A percentile compares a stretch with the other conserved stretches of the same genome.
phyloP scores from a whole-genome alignment of 768 basidiomycete genomes.

The Auriscalpium vulgare region DNA sequence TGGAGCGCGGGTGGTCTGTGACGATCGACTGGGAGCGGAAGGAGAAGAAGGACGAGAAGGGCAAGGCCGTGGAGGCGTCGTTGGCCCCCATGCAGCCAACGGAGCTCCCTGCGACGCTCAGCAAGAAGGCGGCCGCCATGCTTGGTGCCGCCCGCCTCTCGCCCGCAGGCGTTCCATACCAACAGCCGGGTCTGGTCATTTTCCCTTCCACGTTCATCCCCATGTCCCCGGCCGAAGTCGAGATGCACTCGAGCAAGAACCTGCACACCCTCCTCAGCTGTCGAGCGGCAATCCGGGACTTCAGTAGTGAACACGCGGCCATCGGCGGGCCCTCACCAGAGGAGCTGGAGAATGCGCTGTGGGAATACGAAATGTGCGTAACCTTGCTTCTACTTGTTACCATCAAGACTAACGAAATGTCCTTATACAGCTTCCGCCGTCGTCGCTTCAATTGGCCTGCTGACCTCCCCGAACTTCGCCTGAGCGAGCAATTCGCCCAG shows the following conservation, averaged over 20 bases:
- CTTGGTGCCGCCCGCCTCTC: conserved; percentile 22
- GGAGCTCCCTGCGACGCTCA: conserved; percentile 16
- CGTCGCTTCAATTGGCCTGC: conserved; percentile 63
- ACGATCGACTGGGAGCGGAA: conserved; percentile 29
- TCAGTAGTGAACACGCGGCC: conserved; percentile 28
- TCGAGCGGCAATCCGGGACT: conserved; percentile 48
- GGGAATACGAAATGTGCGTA: conserved; percentile 52
- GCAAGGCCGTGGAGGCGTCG: conserved; percentile 18
- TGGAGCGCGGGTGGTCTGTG: conserved; percentile 27
- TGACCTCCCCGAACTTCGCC: conserved; percentile 23
- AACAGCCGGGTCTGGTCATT: conserved; percentile 58
- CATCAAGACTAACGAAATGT: conserved; percentile 6
- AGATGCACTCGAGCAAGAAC: conserved; percentile 70
- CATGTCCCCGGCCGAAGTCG: conserved; percentile 49
- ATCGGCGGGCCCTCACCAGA: conserved; percentile 16
- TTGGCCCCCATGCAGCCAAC: conserved; percentile 7
- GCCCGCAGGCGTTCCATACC: conserved; percentile 23
- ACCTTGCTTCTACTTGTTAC: conserved; percentile 6
- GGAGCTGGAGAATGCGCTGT: conserved; percentile 36
- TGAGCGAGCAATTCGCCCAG: conserved; percentile 1
- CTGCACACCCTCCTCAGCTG: conserved; percentile 58
- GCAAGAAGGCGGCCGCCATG: conserved; percentile 30
- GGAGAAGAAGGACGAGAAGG: conserved; percentile 23
- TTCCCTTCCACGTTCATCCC: conserved; percentile 54
- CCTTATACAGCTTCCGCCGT: conserved; percentile 48